These are phyloP conservation scores for Rhododendron mucronatum DNA, from an alignment of 148 eudicot genomes.

Conservation along the genomic window DNA sequence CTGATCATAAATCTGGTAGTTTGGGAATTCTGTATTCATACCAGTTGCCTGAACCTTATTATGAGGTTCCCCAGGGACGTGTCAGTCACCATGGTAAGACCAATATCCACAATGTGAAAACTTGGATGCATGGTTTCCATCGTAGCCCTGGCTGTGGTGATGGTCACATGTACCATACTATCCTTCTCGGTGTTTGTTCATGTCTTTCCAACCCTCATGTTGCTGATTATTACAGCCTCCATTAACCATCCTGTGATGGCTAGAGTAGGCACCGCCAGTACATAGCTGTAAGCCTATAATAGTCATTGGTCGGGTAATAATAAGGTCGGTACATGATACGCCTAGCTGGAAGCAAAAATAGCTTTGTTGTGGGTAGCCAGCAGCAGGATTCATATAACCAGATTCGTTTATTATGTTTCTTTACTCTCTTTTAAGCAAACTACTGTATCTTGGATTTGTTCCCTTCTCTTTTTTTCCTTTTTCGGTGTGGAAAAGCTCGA, in stretches of 20 bases:
- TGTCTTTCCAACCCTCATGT: background rate
- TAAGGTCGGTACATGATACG: background rate
- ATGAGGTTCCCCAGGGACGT: background rate
- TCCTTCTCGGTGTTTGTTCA: background rate
- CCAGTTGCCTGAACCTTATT: no score
- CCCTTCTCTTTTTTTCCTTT: background rate
- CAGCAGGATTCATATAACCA: background rate
- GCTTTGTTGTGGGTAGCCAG: background rate
- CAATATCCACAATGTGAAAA: background rate
- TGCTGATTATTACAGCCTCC: background rate
- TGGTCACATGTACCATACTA: background rate
- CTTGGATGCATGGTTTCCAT: background rate
- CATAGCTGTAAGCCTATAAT: background rate
- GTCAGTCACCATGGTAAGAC: background rate
- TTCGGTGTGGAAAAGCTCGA: background rate
- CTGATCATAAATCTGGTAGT: background rate
- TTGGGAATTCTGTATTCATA: background rate
- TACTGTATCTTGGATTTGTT: background rate
- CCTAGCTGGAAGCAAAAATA: background rate
- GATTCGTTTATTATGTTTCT: background rate
- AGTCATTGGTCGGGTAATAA: background rate
- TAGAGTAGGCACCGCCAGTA: background rate
- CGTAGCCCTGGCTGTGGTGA: background rate
- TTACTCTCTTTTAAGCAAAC: background rate
- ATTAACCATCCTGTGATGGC: background rate